phyloP scores from a whole-genome alignment of 1,139 yeast genomes.

The Saccharomyces hybrid region DNA sequence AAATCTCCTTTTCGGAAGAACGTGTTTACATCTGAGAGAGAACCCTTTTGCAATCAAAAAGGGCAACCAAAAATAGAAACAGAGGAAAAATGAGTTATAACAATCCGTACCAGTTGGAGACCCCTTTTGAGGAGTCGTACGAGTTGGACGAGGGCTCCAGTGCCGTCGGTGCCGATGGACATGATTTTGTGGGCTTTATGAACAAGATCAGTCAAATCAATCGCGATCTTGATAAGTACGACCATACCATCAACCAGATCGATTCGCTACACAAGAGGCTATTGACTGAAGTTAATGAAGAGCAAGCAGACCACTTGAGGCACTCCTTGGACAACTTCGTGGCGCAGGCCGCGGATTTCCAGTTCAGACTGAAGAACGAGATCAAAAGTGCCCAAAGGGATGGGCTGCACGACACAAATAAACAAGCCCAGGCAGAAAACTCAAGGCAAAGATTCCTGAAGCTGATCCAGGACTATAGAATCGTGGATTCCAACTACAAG shows the following conservation, averaged over 20 bases:
- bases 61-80: neutral
- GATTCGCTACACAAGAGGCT: slow-evolving; percentile 77
- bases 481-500: slow-evolving; percentile 79
- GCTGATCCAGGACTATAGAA: slow-evolving; percentile 78
- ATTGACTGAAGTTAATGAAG: slow-evolving; percentile 79
- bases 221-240: slow-evolving; percentile 72
- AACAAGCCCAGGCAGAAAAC: slow-evolving; percentile 85
- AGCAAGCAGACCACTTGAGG: slow-evolving; percentile 62
- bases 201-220: slow-evolving; percentile 77
- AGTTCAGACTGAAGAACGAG: slow-evolving; percentile 63
- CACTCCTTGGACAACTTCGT: slow-evolving; percentile 72
- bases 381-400: slow-evolving; percentile 72
- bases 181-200: slow-evolving; percentile 73
- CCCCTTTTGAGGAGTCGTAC: slow-evolving; percentile 14
- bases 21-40: neutral
- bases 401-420: slow-evolving; percentile 67
- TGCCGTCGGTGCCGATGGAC: slow-evolving; percentile 16
- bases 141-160: slow-evolving; percentile 9
- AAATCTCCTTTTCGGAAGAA: neutral
- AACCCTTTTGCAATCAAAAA: neutral
- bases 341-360: slow-evolving; percentile 73
- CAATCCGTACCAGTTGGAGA: slow-evolving; percentile 13
- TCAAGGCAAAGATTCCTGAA: slow-evolving; percentile 79
- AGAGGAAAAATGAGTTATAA: slow-evolving; percentile 13
- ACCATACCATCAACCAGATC: slow-evolving; percentile 66